Evolutionary conservation across 23 red algal genomes (phyloP), one percentile per base, ranked within the genome.

Genomic region (Agarophyton chilense): DNA sequence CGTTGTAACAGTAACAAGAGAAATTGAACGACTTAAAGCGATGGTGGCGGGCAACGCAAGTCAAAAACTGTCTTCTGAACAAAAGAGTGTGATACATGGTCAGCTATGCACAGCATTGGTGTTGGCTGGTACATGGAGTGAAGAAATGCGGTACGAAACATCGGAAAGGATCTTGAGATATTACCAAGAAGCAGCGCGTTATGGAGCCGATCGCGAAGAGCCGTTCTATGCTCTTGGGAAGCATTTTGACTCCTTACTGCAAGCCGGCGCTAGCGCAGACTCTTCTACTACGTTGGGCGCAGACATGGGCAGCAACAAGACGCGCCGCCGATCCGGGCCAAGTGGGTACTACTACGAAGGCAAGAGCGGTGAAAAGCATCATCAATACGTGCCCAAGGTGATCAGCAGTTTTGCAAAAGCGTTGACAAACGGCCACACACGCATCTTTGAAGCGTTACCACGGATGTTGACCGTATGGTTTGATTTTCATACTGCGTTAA

Each of bases 381-480:
- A 74, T 8, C 68, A 74, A 49, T 47, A 74, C 41, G 68, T 74
- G 36, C 68, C 68, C 21, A 18, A 21, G 2, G 43, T 74, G 68
- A 74, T 74, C 41, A 29, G 68, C 5, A 89, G 91, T 16, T 98
- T 91, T 90, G 60, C 93, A 44, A 54, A 65, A 32, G 88, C 96
- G 16, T 24, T 98, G 46, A 81, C 65, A 16, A 76, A 92, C 34
- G 89, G 93, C 0, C 44, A 74, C 47, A 70, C 39, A 29, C 78
- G 94, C 28, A 78, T 98, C 18, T 95, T 87, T 90, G 89, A 98
- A 44, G 87, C 90, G 57, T 53, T 99, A 7, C 93, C 97, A 10
- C 75, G 97, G 12, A 81, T 99, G 43, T 31, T 99, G 24, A 99
- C 93, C 1, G 66, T 99, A 0, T 95, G 93, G 93, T 95, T 99